These are phyloP conservation scores for Arthrobotrys sphaeroides DNA, from an alignment of 2,329 filamentous ascomycete species.

Conservation along the genomic window DNA sequence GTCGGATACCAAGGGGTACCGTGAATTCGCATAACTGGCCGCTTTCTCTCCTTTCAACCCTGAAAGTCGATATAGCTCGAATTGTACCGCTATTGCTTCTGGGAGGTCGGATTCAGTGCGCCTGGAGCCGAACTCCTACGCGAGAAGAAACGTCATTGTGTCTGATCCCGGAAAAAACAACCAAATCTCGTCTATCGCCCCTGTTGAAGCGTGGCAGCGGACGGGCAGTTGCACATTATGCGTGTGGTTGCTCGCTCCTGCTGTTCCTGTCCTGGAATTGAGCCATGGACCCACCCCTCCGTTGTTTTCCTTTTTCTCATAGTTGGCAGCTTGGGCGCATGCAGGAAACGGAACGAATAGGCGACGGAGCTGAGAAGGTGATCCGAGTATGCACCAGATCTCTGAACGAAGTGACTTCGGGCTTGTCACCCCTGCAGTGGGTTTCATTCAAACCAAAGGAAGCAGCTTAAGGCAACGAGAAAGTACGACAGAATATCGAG, in stretches of 20 bases:
- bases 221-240: conserved; percentile 55
- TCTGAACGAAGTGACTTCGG: conserved; percentile 19
- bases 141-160: conserved; percentile 54
- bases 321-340: conserved; percentile 49
- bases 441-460: conserved; percentile 48
- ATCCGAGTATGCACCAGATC: conserved; percentile 45
- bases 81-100: conserved; percentile 20
- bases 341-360: conserved; percentile 53
- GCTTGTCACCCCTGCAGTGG: conserved; percentile 38
- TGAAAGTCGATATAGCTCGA: conserved; percentile 6
- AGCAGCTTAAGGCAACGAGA: conserved; percentile 42
- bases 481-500: conserved; percentile 27
- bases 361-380: conserved; percentile 40
- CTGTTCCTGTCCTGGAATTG: conserved; percentile 52
- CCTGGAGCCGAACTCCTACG: conserved; percentile 53
- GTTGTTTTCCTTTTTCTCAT: conserved; percentile 36
- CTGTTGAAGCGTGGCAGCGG: conserved; percentile 55
- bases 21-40: conserved; percentile 11
- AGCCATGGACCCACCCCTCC: conserved; percentile 40
- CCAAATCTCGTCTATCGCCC: conserved; percentile 55
- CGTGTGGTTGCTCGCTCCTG: conserved; percentile 52
- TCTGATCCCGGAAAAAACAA: conserved; percentile 52
- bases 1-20: conserved; percentile 9
- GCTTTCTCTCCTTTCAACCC: neutral
- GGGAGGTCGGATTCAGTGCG: conserved; percentile 36